These are phyloP conservation scores for Aspergillus avenaceus DNA, from an alignment of 495 filamentous ascomycete genomes.

Conservation along the genomic window DNA sequence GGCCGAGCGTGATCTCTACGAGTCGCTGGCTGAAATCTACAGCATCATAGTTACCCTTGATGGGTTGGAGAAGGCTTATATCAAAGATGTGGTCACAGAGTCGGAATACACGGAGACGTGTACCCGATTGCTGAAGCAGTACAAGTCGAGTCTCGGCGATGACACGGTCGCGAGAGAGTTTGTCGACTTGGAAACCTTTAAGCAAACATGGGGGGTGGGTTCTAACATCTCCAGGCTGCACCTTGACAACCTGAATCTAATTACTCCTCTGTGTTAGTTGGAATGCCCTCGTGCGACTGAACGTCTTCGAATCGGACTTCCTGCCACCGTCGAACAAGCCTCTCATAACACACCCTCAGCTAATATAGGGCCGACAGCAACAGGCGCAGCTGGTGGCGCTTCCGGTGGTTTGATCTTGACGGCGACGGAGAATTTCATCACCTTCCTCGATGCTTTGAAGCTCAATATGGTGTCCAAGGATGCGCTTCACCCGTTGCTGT, in stretches of 20 bases:
- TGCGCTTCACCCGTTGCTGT: slow-evolving; percentile 86
- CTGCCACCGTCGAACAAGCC: slow-evolving; percentile 58
- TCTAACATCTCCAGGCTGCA: not conserved
- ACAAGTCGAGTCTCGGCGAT: slow-evolving; percentile 87
- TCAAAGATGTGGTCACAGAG: slow-evolving; percentile 91
- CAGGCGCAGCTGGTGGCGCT: slow-evolving; percentile 41
- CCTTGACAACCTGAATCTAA: slow-evolving; percentile 3
- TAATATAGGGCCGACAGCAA: slow-evolving; percentile 39
- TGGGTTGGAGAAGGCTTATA: slow-evolving; percentile 92
- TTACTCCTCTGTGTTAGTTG: slow-evolving; percentile 50
- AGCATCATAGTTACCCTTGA: slow-evolving; percentile 95
- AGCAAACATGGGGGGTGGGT: slow-evolving; percentile 83
- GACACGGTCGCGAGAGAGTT: slow-evolving; percentile 81
- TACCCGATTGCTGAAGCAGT: slow-evolving; percentile 88
- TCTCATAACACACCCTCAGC: slow-evolving; percentile 35
- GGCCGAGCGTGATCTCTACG: slow-evolving; percentile 86
- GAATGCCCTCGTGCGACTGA: slow-evolving; percentile 94
- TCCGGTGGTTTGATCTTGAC: slow-evolving; percentile 74
- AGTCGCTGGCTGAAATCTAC: slow-evolving; percentile 95
- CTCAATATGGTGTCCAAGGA: slow-evolving; percentile 90
- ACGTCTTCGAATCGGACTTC: slow-evolving; percentile 83
- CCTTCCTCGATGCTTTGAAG: slow-evolving; percentile 89
- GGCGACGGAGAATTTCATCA: slow-evolving; percentile 97
- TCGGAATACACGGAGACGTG: slow-evolving; percentile 94
- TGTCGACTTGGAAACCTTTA: slow-evolving; percentile 88